Evolutionary conservation across 176 grass and related monocot species (phyloP), one percentile per base, ranked within the genome.

Genomic region (Ensete ventricosum): DNA sequence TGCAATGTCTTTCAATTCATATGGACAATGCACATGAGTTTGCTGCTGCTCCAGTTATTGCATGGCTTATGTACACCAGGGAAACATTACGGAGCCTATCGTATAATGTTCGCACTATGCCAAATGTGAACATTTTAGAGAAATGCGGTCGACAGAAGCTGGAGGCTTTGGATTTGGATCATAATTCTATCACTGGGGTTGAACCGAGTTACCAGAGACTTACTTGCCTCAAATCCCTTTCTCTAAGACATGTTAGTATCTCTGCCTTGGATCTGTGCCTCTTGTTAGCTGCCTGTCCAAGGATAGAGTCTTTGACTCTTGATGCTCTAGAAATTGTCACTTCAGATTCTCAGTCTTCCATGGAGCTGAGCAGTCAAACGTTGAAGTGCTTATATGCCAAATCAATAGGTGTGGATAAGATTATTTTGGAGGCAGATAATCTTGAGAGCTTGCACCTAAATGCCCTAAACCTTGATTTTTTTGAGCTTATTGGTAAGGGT

Each of bases 141-240:
- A 94, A 91, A 68, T 93, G 88, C 11, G 88, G 95, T 9, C 83
- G 84, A 58, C 90, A 91, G 80, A 99, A 88, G 79, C 72, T 99
- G 11, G 90, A 94, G 57, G 80, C 88, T 20, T 80, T 99, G 58
- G 90, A 99, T 94, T 85, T 99, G 58, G 88, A 94, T 71, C 95
- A 94, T 83, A 93, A 88, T 69, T 68, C 87, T 64, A 94, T 99
- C 67, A 91, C 88, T 9, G 88, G 95, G 57, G 88, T 98, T 78
- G 90, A 93, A 82, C 95, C 90, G 51, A 98, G 84, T 75, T 98
- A 94, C 75, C 95, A 98, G 82, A 89, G 95, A 72, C 93, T 98
- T 69, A 87, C 88, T 79, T 91, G 88, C 85, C 86, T 98, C 34
- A 99, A 94, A 81, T 94, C 86, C 71, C 85, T 99, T 74, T 94